Conservation (phyloP, 2,329 filamentous ascomycete genomes). For the Chaetomiaceae sp. region DNA sequence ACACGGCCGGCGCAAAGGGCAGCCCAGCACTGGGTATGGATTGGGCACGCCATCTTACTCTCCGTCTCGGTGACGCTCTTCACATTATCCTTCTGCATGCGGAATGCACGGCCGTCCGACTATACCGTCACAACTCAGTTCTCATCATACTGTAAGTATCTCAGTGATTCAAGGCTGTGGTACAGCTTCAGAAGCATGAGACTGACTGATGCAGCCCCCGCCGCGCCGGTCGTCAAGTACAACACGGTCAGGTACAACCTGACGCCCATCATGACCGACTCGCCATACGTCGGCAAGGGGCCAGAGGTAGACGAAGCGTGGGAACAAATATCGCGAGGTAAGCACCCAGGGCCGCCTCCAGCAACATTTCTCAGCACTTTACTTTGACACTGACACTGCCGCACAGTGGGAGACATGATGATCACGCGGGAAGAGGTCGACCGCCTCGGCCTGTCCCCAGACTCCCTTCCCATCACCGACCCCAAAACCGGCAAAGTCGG, state of each 20-base stretch:
- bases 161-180: too few relatives aligned
- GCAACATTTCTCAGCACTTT: too few relatives aligned
- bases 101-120: background rate
- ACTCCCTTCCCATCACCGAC: constrained; percentile 8
- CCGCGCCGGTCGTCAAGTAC: constrained; percentile 1
- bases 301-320: constrained; percentile 7
- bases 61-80: constrained; percentile 6
- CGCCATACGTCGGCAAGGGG: constrained; percentile 5
- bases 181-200: too few relatives aligned
- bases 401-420: constrained; percentile 10
- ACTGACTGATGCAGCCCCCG: background rate
- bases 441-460: background rate
- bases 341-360: background rate
- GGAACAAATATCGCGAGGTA: constrained; percentile 9
- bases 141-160: constrained; percentile 6
- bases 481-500: constrained; percentile 8
- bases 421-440: background rate
- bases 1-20: background rate
- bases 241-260: constrained; percentile 4
- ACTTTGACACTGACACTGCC: too few relatives aligned
- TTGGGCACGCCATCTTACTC: background rate
- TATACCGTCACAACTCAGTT: background rate
- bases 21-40: constrained; percentile 5
- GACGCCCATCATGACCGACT: constrained; percentile 4
- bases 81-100: constrained; percentile 1